Conservation (phyloP, 1,139 yeast genomes). For the Kodamaea fungicola region DNA sequence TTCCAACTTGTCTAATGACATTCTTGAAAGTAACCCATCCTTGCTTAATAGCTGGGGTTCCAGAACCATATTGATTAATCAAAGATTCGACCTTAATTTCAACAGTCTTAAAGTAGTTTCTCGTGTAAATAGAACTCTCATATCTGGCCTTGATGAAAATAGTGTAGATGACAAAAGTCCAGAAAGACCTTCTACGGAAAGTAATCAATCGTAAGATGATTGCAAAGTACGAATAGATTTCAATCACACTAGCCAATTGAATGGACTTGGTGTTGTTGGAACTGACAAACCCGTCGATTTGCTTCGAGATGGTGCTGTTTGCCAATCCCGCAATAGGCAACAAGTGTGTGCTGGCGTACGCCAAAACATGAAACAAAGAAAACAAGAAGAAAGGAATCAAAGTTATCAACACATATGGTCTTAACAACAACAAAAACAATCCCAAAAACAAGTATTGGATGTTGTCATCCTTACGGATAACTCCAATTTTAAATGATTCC, state of each 20-base stretch:
- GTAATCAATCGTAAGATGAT: conserved; percentile 53
- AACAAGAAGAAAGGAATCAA: conserved; percentile 65
- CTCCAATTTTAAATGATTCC: conserved; percentile 20
- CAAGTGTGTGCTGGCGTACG: conserved; percentile 61
- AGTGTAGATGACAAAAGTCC: conserved; percentile 55
- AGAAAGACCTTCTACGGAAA: conserved; percentile 63
- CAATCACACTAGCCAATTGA: conserved; percentile 68
- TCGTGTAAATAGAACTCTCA: conserved; percentile 73
- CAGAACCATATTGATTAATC: conserved; percentile 43
- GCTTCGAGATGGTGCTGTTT: conserved; percentile 32
- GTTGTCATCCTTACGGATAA: conserved; percentile 57
- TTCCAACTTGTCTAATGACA: conserved; percentile 34
- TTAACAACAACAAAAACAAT: conserved; percentile 51
- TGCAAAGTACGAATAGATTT: conserved; percentile 53
- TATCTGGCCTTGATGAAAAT: conserved; percentile 74
- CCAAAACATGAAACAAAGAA: conserved; percentile 69
- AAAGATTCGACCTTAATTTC: conserved; percentile 72
- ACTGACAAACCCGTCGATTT: conserved; percentile 54
- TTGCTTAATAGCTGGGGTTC: conserved; percentile 59
- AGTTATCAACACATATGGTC: conserved; percentile 52
- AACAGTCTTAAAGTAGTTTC: conserved; percentile 64
- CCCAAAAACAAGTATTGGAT: conserved; percentile 63
- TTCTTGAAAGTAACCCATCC: conserved; percentile 60
- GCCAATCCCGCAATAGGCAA: conserved; percentile 62
- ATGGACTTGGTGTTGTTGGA: conserved; percentile 68